Evolutionary conservation across 2,329 filamentous ascomycete genomes (phyloP), one percentile per base, ranked within the genome.

Genomic region (Epichloe sp.): DNA sequence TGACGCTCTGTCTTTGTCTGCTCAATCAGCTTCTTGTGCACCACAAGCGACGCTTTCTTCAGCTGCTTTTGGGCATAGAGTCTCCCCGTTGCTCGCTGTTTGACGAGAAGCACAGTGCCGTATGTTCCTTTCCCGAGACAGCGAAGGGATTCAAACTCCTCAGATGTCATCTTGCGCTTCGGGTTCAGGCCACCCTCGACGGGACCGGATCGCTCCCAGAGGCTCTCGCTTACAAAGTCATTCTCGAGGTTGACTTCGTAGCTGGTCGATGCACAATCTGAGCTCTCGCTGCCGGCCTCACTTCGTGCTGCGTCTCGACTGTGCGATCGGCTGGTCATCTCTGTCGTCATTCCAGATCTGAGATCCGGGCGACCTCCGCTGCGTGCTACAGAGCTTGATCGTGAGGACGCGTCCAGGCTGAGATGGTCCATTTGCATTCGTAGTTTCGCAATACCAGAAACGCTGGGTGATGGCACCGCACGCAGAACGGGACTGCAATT

Each of bases 31-130:
- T 90, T 89, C 76, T 95, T 96, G 70, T 96, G 90, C 40, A 98
- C 88, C 1, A 90, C 88, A 49, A 98, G 74, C 8, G 89, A 95
- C 0, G 94, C 93, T 71, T 98, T 98, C 67, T 91, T 93, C 71
- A 98, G 93, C 69, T 97, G 91, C 73, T 98, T 98, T 72, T 98
- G 94, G 1, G 93, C 94, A 63, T 90, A 98, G 5, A 98, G 78
- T 43, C 87, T 83, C 42, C 93, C 93, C 2, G 90, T 96, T 34
- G 80, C 72, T 48, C 81, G 82, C 70, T 98, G 91, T 70, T 90
- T 93, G 54, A 98, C 94, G 31, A 98, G 77, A 44, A 95, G 73
- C 11, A 98, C 94, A 0, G 91, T 98, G 37, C 93, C 93, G 64
- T 93, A 98, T 14, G 93, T 89, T 47, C 93, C 93, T 65, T 97